Conservation (phyloP, 768 basidiomycete genomes). For the Butyriboletus loyo region DNA sequence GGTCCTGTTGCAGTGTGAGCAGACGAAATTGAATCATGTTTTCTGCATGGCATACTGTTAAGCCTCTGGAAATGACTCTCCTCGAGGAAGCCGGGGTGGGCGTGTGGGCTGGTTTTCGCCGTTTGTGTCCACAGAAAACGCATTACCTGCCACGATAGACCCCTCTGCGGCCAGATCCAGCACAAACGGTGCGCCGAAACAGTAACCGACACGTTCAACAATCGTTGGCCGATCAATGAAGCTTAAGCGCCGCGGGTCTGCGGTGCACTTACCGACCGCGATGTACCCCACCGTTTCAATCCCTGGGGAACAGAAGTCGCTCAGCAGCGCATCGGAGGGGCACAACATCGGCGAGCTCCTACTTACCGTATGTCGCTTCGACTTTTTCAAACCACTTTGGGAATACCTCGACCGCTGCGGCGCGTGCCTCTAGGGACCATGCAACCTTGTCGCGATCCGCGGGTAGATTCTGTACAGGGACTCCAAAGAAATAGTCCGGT, state of each 20-base stretch:
- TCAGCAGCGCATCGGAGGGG: background rate
- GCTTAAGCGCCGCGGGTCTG: constrained; percentile 20
- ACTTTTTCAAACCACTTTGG: constrained; percentile 52
- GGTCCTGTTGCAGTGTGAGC: constrained; percentile 13
- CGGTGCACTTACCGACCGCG: constrained; percentile 38
- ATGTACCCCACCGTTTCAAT: constrained; percentile 30
- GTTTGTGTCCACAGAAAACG: background rate
- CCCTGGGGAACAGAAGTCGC: constrained; percentile 6
- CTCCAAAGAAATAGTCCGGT: constrained; percentile 61
- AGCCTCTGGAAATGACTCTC: constrained; percentile 52
- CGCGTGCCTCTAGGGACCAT: constrained; percentile 41
- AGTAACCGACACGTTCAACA: constrained; percentile 38
- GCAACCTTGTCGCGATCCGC: constrained; percentile 32
- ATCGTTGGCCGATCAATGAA: background rate
- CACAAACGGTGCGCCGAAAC: constrained; percentile 52
- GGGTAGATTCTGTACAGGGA: constrained; percentile 40
- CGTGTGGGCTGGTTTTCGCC: constrained; percentile 11
- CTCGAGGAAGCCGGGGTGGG: constrained; percentile 49
- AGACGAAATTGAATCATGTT: background rate
- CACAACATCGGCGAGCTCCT: background rate
- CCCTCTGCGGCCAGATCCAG: constrained; percentile 44
- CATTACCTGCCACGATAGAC: constrained; percentile 44
- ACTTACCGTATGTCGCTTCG: constrained; percentile 43
- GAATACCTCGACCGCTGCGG: constrained; percentile 36
- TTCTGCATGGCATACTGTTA: constrained; percentile 36